These are phyloP conservation scores for Atkinsonella hypoxylon DNA, from an alignment of 2,329 filamentous ascomycete genomes.

Conservation along the genomic window DNA sequence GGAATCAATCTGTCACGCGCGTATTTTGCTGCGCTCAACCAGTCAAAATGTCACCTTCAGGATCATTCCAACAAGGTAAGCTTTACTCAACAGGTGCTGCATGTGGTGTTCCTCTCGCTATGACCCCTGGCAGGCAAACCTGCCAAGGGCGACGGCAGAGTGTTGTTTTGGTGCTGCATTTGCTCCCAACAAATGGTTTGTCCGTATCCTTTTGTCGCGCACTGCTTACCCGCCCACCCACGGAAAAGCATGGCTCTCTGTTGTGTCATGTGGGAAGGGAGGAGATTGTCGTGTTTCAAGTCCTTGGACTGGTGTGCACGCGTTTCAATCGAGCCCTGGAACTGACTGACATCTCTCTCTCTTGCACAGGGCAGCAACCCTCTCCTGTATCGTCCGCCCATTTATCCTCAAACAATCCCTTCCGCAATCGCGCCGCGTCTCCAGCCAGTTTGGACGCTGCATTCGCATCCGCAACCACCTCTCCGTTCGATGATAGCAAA, in stretches of 20 bases:
- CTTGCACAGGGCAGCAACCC: slow-evolving; percentile 11
- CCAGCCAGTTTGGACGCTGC: slow-evolving; percentile 29
- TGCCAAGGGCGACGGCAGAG: background rate
- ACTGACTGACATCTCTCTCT: slow-evolving; percentile 4
- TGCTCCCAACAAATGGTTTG: background rate
- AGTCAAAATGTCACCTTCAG: slow-evolving; percentile 9
- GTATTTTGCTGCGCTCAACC: background rate
- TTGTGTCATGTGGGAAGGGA: slow-evolving; percentile 7
- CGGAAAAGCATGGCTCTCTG: slow-evolving; percentile 1
- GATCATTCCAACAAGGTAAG: slow-evolving; percentile 10
- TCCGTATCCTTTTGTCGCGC: background rate
- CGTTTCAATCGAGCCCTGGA: slow-evolving; percentile 2
- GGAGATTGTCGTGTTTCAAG: slow-evolving; percentile 14
- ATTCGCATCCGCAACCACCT: slow-evolving; percentile 31
- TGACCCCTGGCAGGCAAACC: background rate
- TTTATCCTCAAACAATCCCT: slow-evolving; percentile 74
- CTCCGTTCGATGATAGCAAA: slow-evolving; percentile 46
- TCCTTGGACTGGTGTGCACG: slow-evolving; percentile 3
- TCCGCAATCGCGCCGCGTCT: slow-evolving; percentile 59
- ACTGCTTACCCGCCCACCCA: slow-evolving; percentile 4
- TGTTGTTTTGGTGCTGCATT: background rate
- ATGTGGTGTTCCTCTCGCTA: background rate
- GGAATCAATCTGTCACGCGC: background rate
- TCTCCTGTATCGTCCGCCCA: slow-evolving; percentile 44
- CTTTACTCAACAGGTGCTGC: background rate